Conservation (phyloP, 2,329 filamentous ascomycete genomes). For the Cyphellophora europaea region DNA sequence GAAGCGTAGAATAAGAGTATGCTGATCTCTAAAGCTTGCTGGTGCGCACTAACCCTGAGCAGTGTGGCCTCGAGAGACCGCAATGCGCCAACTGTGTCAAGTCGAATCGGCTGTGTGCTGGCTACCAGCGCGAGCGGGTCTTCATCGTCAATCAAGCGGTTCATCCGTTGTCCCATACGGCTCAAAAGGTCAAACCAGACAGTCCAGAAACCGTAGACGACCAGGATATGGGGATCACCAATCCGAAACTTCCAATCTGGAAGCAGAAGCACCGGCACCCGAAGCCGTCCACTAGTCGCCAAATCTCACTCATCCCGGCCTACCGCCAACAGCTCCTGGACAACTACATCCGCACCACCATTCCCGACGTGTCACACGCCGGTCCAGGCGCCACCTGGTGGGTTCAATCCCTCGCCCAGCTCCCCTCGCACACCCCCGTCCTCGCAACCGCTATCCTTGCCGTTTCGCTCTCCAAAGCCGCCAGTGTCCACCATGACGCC, state of each 20-base stretch:
- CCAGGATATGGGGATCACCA: too few species aligned
- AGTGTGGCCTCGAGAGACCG: conserved; percentile 24
- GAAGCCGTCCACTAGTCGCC: too few species aligned
- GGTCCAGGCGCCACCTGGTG: conserved; percentile 12
- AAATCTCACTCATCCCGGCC: conserved; percentile 2
- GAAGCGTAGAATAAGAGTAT: conserved; percentile 20
- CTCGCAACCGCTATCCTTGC: conserved; percentile 23
- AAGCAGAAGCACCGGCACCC: conserved; percentile 8
- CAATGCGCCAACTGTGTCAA: conserved; percentile 22
- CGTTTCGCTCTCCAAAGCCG: conserved; percentile 21
- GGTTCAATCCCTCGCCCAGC: conserved; percentile 20
- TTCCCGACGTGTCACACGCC: conserved; percentile 6
- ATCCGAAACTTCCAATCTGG: too few species aligned
- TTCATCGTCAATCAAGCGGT: conserved; percentile 20
- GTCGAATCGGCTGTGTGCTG: conserved; percentile 22
- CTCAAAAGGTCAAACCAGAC: too few species aligned
- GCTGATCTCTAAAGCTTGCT: conserved; percentile 2
- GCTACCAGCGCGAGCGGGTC: conserved; percentile 21
- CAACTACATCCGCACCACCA: conserved; percentile 19
- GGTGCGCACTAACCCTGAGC: not conserved
- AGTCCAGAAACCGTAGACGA: too few species aligned
- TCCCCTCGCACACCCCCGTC: conserved; percentile 18
- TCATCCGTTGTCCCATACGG: not conserved
- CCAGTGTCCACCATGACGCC: conserved; percentile 16
- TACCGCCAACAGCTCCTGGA: conserved; percentile 22